These are phyloP conservation scores for Cutaneotrichosporon sp. DNA, from an alignment of 1,284 basidiomycete genomes.

Conservation along the genomic window DNA sequence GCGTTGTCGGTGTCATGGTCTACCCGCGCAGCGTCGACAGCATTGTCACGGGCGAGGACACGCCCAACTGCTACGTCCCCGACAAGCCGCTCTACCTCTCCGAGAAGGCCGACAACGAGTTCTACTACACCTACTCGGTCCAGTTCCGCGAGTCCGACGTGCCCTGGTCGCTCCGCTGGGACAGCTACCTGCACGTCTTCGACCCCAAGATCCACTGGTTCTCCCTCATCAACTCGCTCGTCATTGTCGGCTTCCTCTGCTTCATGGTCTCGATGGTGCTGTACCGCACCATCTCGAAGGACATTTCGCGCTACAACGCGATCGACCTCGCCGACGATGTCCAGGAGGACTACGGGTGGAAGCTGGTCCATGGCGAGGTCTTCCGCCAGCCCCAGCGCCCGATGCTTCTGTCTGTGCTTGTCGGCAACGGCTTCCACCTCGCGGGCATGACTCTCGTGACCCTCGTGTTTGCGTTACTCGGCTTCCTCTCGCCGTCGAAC, in stretches of 20 bases:
- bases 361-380: conserved; percentile 86
- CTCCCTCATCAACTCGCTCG: conserved; percentile 88
- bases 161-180: conserved; percentile 86
- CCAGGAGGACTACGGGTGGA: conserved; percentile 99
- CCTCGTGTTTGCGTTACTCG: conserved; percentile 91
- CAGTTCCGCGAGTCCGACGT: conserved; percentile 85
- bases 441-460: conserved; percentile 87
- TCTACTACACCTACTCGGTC: conserved; percentile 88
- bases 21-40: conserved; percentile 67
- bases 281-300: conserved; percentile 79
- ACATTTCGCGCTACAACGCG: conserved; percentile 95
- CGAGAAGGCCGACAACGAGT: conserved; percentile 64
- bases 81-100: conserved; percentile 62
- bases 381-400: conserved; percentile 81
- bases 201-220: conserved; percentile 67
- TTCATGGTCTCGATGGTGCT: conserved; percentile 90
- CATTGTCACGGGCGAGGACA: conserved; percentile 29
- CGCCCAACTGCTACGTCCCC: conserved; percentile 41
- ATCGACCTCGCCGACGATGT: conserved; percentile 94
- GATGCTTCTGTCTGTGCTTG: conserved; percentile 78
- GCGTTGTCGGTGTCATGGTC: conserved; percentile 88
- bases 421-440: conserved; percentile 89
- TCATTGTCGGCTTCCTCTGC: conserved; percentile 87
- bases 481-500: conserved; percentile 96
- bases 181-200: conserved; percentile 80